Base-by-base conservation (phyloP, 2,329 filamentous ascomycete species). In the Biscogniauxia marginata region DNA sequence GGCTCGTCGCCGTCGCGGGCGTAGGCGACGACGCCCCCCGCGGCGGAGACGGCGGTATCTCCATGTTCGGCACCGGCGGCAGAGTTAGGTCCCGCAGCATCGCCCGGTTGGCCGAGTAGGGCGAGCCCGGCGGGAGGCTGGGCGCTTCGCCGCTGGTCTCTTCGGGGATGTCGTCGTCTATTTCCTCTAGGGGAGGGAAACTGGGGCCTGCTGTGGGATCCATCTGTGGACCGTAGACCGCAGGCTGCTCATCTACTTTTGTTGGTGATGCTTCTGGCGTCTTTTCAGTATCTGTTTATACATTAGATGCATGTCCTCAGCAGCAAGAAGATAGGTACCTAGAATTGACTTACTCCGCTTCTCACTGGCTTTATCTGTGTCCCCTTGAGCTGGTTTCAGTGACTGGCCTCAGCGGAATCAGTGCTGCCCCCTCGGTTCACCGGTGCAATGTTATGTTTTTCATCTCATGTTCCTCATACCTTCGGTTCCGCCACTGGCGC, bases 21-120 rank as follows among this genome's bases (percentile, higher is more conserved):
- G n/a, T n/a, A n/a, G n/a, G 74, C 9, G 83, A 83, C 2, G 83
- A 83, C 30, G 6, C 30, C 21, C 83, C 83, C 0, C 87, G 86
- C 1, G 90, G 90, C 3, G 89, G n/a, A n/a, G n/a, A 91, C 8
- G 84, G 79, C 0, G 90, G 90, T 59, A 95, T 91, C 63, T 86
- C 79, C 66, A 91, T 84, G 73, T 91, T 87, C 1, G 90, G 86
- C 3, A 86, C 73, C 2, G 84, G 79, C 2, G 90, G 90, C 46
- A 93, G 80, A 21, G 90, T 95, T 45, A 93, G 82, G 65, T 88
- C 83, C 63, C 87, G 87, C 16, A 91, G 75, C 20, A 86, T 74
- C 23, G 84, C 78, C 62, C 89, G 86, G 58, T 79, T 82, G 48
- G 82, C 75, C 1, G 86, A 83, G 73, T 91, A 91, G 1, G 89